Evolutionary conservation across 108 stramenopile genomes (phyloP).

Genomic region (Cyclostephanos invisitatus): DNA sequence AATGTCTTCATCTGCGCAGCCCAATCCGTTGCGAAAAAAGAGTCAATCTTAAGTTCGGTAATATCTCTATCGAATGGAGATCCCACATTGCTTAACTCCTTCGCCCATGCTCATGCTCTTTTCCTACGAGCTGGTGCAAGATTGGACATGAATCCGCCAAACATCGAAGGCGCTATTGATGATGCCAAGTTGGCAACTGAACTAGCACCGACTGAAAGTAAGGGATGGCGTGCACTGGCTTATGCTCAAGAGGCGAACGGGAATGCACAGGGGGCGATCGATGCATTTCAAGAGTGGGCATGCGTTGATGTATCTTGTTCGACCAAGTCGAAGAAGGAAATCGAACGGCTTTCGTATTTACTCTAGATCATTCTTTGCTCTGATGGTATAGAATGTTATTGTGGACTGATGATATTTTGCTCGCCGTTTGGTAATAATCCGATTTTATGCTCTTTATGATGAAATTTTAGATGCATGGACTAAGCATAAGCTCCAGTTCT

Average conservation of each 20-base stretch:
- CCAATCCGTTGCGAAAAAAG: conserved; percentile 17
- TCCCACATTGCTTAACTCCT: conserved; percentile 25
- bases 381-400: background rate
- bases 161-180: conserved; percentile 34
- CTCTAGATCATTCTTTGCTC: conserved; percentile 62
- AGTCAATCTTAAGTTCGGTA: conserved; percentile 31
- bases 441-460: background rate
- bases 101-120: conserved; percentile 40
- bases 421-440: background rate
- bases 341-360: conserved; percentile 30
- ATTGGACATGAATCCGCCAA: conserved; percentile 34
- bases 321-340: conserved; percentile 45
- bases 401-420: background rate
- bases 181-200: conserved; percentile 38
- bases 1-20: conserved; percentile 12
- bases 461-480: conserved; percentile 21
- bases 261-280: conserved; percentile 24
- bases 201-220: conserved; percentile 27
- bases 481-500: conserved; percentile 32
- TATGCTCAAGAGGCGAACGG: conserved; percentile 39
- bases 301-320: conserved; percentile 46
- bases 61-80: conserved; percentile 36
- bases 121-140: conserved; percentile 42
- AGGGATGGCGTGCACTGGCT: conserved; percentile 47
- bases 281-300: conserved; percentile 25